Base-by-base conservation (phyloP, 1,139 yeast genomes). In the Starmera stellimalicola region DNA sequence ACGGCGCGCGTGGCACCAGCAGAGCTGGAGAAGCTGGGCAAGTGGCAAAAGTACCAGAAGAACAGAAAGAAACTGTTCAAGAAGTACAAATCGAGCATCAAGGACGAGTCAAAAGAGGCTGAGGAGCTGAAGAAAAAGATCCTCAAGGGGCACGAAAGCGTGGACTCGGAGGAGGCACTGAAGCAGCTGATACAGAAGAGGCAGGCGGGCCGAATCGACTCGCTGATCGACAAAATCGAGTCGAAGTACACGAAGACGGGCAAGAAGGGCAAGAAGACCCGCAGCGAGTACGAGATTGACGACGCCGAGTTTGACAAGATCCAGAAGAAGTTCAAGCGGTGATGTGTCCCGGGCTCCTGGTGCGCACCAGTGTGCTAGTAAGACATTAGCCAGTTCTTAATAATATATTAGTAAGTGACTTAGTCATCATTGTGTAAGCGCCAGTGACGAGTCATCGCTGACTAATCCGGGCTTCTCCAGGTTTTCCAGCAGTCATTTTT, bases 51-150 rank as follows among this genome's bases (percentile, higher is more conserved):
- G 34, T 79, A 80, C 51, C 59, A 63, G 35, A 62, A 63, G 41
- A 61, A 68, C 8, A 52, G 79, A 37, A 55, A 62, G 45, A 54
- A 66, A 33, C 56, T 65, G 51, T 68, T 69, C 34, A 61, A 60
- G 48, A 69, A 64, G 48, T 62, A 64, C 54, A 47, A 63, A 41
- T 66, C 64, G 39, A 62, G 62, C 34, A 60, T 75, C 32, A 67
- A 68, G 16, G 62, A 65, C 38, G 85, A 81, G 47, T 88, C 88
- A 0, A 61, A 65, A 38, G 84, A 80, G 47, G 94, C 93, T 0
- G 80, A 71, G 38, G 70, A 66, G 45, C 73, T 77, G 41, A 60
- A 63, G 39, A 62, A 65, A 44, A 56, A 79, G 25, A 66, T 70
- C 32, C 65, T 62, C 34, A 54, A 57, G 38, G 54, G 61, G 25